Evolutionary conservation across 2,329 filamentous ascomycete genomes (phyloP).

Genomic region (Periconia macrospinosa): DNA sequence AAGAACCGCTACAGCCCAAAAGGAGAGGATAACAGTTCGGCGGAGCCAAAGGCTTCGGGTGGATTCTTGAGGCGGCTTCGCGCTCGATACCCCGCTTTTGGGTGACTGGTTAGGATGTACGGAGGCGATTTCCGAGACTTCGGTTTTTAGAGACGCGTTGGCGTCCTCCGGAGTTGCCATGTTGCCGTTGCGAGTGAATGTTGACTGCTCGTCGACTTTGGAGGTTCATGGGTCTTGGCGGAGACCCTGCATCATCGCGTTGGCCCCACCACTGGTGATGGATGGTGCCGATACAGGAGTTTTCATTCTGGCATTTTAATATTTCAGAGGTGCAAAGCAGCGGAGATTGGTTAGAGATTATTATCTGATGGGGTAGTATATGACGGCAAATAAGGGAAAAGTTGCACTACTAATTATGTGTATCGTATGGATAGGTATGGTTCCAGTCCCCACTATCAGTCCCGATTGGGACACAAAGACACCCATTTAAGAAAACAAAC

Average conservation of each 20-base stretch:
- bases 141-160: constrained; percentile 18
- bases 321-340: too few species aligned
- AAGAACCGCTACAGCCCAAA: constrained; percentile 83
- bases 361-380: too few species aligned
- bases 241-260: neutral
- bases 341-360: too few species aligned
- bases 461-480: too few species aligned
- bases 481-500: too few species aligned
- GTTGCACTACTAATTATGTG: too few species aligned
- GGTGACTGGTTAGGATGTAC: constrained; percentile 1
- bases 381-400: too few species aligned
- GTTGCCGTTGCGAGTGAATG: constrained; percentile 19
- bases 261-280: too few species aligned
- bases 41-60: constrained; percentile 69
- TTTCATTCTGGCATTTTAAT: too few species aligned
- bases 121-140: constrained; percentile 6
- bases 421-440: too few species aligned
- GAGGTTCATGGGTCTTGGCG: constrained; percentile 8
- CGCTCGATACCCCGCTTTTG: constrained; percentile 8
- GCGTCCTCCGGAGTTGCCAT: constrained; percentile 28
- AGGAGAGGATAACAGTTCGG: constrained; percentile 76
- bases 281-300: too few species aligned
- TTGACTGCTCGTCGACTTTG: constrained; percentile 15
- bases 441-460: too few species aligned
- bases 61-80: constrained; percentile 74